phyloP scores from a whole-genome alignment of 345 rosid genomes.

The Salix dunnii region DNA sequence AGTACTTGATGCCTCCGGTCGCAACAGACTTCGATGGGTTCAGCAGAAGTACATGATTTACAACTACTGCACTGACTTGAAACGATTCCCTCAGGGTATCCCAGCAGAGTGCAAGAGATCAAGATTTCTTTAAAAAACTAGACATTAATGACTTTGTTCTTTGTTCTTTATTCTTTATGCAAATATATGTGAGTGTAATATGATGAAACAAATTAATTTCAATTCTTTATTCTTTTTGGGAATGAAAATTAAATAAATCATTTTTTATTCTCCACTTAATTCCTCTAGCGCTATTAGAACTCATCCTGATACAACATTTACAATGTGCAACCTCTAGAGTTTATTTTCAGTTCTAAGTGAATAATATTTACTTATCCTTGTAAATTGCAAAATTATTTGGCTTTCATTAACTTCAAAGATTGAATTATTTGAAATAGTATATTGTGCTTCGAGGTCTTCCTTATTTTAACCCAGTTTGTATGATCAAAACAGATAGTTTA shows the following conservation, averaged over 20 bases:
- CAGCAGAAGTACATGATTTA: constrained; percentile 11
- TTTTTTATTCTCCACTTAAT: neutral
- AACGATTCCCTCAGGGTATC: constrained; percentile 7
- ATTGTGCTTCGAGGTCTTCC: neutral
- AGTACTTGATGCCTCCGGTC: neutral
- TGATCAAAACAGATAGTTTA: too few relatives aligned
- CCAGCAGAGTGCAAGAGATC: constrained; percentile 11
- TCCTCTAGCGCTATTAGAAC: too few relatives aligned
- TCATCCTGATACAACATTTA: too few relatives aligned
- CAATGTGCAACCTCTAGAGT: too few relatives aligned
- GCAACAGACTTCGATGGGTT: constrained; percentile 11
- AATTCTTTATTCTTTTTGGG: neutral
- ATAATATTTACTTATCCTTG: neutral
- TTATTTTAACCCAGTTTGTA: too few relatives aligned
- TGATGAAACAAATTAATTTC: neutral
- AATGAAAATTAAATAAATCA: neutral
- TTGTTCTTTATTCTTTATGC: neutral
- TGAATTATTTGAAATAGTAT: neutral
- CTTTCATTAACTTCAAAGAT: neutral
- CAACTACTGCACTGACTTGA: constrained; percentile 12
- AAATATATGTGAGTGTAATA: neutral
- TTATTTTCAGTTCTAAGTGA: too few relatives aligned
- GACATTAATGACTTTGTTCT: neutral
- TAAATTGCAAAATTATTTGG: neutral
- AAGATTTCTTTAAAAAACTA: neutral